These are phyloP conservation scores for Backusella luteola DNA, from an alignment of 192 early-diverging fungal species.

Conservation along the genomic window DNA sequence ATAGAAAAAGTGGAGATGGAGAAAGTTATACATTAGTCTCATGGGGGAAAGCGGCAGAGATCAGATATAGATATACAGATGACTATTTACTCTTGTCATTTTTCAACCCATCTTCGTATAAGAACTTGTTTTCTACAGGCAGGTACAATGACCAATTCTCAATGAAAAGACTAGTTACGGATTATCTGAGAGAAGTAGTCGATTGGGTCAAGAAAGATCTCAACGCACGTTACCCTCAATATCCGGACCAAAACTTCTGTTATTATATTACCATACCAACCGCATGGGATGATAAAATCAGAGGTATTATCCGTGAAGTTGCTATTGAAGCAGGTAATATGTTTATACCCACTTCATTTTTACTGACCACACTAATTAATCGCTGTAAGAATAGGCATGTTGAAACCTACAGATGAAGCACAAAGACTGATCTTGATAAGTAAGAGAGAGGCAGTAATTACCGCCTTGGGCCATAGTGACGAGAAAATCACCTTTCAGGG, in stretches of 20 bases:
- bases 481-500: conserved; percentile 14
- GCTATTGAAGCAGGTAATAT: conserved; percentile 35
- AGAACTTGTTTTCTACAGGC: conserved; percentile 26
- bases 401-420: conserved; percentile 36
- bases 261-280: conserved; percentile 48
- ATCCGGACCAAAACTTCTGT: not conserved
- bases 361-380: not conserved
- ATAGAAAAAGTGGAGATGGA: conserved; percentile 24
- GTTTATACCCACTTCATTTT: not conserved
- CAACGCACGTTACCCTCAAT: not conserved
- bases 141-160: conserved; percentile 42
- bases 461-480: conserved; percentile 41
- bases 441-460: conserved; percentile 29
- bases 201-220: not conserved
- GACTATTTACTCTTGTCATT: conserved; percentile 32
- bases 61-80: not conserved
- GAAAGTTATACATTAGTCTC: conserved; percentile 21
- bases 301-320: conserved; percentile 42
- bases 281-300: conserved; percentile 47
- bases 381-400: conserved; percentile 7
- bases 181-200: not conserved
- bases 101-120: conserved; percentile 37
- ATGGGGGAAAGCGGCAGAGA: conserved; percentile 29
- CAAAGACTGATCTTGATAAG: conserved; percentile 33
- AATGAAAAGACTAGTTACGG: conserved; percentile 30